These are phyloP conservation scores for Fonsecaea pedrosoi DNA, from an alignment of 2,329 filamentous ascomycete species.

Conservation along the genomic window DNA sequence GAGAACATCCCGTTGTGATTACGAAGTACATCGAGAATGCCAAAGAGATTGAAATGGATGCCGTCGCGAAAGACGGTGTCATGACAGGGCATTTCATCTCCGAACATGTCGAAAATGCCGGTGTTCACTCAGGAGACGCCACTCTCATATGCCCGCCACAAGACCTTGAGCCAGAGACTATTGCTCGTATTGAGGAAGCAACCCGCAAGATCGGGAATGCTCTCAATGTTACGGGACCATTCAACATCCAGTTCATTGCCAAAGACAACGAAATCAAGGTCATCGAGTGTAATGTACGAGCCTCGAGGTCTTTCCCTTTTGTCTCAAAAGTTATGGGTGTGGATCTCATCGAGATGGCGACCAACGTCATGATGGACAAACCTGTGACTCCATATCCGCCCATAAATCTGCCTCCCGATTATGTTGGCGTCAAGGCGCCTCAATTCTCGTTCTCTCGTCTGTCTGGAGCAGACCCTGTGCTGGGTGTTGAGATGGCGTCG, in stretches of 20 bases:
- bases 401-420: constrained; percentile 75
- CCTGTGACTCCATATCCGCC: constrained; percentile 83
- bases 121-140: constrained; percentile 97
- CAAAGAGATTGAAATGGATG: constrained; percentile 99
- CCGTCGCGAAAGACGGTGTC: constrained; percentile 85
- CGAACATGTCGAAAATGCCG: constrained; percentile 97
- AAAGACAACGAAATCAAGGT: constrained; percentile 99
- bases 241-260: constrained; percentile 99
- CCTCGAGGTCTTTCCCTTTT: constrained; percentile 95
- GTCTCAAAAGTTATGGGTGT: constrained; percentile 99
- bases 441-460: constrained; percentile 99
- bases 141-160: constrained; percentile 94
- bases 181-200: constrained; percentile 88
- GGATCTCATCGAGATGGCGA: constrained; percentile 97
- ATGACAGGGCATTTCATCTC: constrained; percentile 97
- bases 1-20: constrained; percentile 95
- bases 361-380: constrained; percentile 90
- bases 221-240: constrained; percentile 93
- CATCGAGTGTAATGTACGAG: constrained; percentile 97
- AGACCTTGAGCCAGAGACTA: constrained; percentile 87
- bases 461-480: constrained; percentile 91
- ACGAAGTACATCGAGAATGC: constrained; percentile 99
- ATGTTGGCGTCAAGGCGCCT: constrained; percentile 95
- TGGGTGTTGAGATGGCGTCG: constrained; percentile 98
- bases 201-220: constrained; percentile 94